These are phyloP conservation scores for Penicillium freii DNA, from an alignment of 2,329 filamentous ascomycete genomes.

Conservation along the genomic window DNA sequence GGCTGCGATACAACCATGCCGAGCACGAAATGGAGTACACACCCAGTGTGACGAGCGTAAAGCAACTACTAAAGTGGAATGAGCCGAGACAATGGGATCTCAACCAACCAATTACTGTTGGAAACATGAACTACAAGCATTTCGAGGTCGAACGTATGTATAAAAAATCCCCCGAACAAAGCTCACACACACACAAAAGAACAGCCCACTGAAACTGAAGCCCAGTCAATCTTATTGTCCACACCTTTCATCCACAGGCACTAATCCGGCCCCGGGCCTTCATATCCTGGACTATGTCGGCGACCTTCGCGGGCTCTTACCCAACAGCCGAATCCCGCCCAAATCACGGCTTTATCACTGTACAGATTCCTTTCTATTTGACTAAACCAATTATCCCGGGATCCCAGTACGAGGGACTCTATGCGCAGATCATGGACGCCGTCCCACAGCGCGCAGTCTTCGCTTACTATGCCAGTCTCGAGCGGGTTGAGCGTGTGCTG, in stretches of 20 bases:
- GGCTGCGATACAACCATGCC: constrained; percentile 40
- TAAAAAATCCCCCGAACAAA: neutral
- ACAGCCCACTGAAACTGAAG: neutral
- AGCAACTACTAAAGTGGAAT: constrained; percentile 32
- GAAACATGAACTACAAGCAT: constrained; percentile 19
- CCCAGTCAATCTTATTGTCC: constrained; percentile 37
- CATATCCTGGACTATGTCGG: constrained; percentile 34
- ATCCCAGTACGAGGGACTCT: constrained; percentile 8
- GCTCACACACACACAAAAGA: neutral
- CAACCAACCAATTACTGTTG: constrained; percentile 6
- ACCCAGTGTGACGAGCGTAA: constrained; percentile 34
- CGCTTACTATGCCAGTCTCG: constrained; percentile 38
- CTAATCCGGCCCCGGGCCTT: constrained; percentile 37
- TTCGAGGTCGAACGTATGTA: constrained; percentile 5
- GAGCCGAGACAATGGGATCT: constrained; percentile 14
- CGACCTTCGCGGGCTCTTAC: constrained; percentile 24
- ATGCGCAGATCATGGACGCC: constrained; percentile 20
- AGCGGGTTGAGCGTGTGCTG: constrained; percentile 24
- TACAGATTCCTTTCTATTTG: constrained; percentile 33
- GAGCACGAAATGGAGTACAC: constrained; percentile 45
- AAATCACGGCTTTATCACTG: constrained; percentile 28
- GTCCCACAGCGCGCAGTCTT: constrained; percentile 31
- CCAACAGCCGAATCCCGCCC: neutral
- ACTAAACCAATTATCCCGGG: neutral
- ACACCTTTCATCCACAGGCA: constrained; percentile 34